Conservation (phyloP, 2,329 filamentous ascomycete species). For the Cryphonectria naterciae region DNA sequence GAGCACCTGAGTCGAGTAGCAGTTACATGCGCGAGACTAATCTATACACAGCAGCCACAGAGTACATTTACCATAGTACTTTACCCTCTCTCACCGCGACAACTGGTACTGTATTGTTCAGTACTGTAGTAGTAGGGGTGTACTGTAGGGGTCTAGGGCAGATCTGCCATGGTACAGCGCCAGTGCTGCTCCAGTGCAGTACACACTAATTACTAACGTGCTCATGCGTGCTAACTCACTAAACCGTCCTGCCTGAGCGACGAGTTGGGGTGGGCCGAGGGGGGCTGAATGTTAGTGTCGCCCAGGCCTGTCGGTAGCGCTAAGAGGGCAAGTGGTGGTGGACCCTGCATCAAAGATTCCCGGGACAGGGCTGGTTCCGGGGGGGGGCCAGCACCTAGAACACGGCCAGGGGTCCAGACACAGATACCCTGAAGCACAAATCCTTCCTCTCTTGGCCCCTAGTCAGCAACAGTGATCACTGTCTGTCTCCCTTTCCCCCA, state of each 20-base stretch:
- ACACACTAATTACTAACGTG: no score
- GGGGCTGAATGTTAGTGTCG: background rate
- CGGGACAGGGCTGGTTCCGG: slow-evolving; percentile 1
- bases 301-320: background rate
- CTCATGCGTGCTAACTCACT: no score
- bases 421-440: background rate
- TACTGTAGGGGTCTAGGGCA: no score
- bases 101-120: no score
- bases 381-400: background rate
- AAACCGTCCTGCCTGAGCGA: no score
- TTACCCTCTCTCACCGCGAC: background rate
- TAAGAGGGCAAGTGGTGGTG: background rate
- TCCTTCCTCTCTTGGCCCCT: no score
- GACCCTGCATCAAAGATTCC: background rate
- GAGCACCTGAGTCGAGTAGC: background rate
- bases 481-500: background rate
- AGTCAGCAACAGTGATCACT: background rate
- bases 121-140: no score
- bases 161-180: no score
- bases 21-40: background rate
- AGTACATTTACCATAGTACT: background rate
- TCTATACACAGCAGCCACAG: background rate
- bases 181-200: no score
- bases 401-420: background rate
- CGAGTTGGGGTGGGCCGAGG: no score